Evolutionary conservation across 2,329 filamentous ascomycete species (phyloP).

Genomic region (Botrytis galanthina): DNA sequence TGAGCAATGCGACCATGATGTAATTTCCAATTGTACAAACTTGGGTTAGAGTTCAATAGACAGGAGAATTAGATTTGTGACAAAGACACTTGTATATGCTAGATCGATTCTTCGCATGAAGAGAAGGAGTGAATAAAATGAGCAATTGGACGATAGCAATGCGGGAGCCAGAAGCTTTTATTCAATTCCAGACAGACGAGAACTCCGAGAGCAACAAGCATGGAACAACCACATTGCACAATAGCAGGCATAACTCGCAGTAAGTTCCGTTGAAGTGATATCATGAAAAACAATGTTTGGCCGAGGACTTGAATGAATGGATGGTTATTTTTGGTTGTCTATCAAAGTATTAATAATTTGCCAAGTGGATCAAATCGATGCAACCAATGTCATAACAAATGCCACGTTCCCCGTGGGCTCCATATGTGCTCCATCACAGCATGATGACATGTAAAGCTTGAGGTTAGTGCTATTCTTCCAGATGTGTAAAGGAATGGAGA

Average conservation of each 20-base stretch:
- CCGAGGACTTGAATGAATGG: not conserved
- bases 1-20: not conserved
- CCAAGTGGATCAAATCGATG: not conserved
- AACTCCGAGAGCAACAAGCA: not conserved
- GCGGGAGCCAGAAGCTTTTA: not conserved
- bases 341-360: not conserved
- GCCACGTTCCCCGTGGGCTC: constrained; percentile 4
- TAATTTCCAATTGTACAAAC: not conserved
- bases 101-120: not conserved
- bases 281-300: not conserved
- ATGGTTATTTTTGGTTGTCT: not conserved
- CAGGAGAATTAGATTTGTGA: not conserved
- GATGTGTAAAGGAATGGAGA: not conserved
- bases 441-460: constrained; percentile 5
- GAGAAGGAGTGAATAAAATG: not conserved
- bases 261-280: not conserved
- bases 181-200: not conserved
- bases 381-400: constrained; percentile 5
- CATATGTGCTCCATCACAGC: not conserved
- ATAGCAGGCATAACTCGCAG: not conserved
- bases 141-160: not conserved
- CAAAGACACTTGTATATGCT: not conserved
- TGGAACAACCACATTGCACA: not conserved
- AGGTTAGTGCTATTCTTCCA: not conserved
- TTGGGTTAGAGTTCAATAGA: not conserved